phyloP scores from a whole-genome alignment of 306 rosid genomes.

The Medicago arabica region DNA sequence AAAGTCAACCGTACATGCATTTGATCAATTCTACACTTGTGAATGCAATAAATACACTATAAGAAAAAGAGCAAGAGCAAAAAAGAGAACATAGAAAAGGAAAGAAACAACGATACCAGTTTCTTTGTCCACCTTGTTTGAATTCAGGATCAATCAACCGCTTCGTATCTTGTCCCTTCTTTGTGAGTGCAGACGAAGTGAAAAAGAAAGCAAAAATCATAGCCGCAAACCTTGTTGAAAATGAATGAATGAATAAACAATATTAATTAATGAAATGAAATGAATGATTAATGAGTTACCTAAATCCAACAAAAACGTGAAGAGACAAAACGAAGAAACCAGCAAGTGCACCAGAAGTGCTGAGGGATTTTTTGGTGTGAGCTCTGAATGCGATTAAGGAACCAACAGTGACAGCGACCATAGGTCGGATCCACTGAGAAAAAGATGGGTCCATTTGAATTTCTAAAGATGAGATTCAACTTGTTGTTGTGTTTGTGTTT shows the following conservation, averaged over 20 bases:
- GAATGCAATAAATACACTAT: neutral
- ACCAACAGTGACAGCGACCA: conserved; percentile 54
- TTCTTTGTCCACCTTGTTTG: conserved; percentile 92
- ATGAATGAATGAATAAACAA: too few relatives aligned
- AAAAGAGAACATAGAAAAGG: too few relatives aligned
- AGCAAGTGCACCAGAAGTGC: conserved; percentile 76
- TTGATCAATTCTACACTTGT: too few relatives aligned
- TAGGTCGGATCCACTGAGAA: conserved; percentile 49
- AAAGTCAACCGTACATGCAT: too few relatives aligned
- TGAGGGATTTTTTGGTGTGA: conserved; percentile 66
- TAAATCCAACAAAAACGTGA: conserved; percentile 64
- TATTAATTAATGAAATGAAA: neutral
- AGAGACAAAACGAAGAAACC: conserved; percentile 76
- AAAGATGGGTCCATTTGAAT: conserved; percentile 17
- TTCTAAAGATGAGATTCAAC: neutral
- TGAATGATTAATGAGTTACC: conserved; percentile 50
- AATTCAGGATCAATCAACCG: conserved; percentile 74
- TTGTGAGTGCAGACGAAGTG: conserved; percentile 80
- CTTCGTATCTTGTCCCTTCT: conserved; percentile 77
- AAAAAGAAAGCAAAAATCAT: conserved; percentile 77
- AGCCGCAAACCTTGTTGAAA: conserved; percentile 66
- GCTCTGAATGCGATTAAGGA: conserved; percentile 62
- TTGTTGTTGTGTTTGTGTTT: neutral
- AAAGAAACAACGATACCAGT: conserved; percentile 56
- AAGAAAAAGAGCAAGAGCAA: too few relatives aligned